Evolutionary conservation across 305 asterid genomes (phyloP), one percentile per base, ranked within the genome.

Genomic region (Fraxinus xanthoxyloides): DNA sequence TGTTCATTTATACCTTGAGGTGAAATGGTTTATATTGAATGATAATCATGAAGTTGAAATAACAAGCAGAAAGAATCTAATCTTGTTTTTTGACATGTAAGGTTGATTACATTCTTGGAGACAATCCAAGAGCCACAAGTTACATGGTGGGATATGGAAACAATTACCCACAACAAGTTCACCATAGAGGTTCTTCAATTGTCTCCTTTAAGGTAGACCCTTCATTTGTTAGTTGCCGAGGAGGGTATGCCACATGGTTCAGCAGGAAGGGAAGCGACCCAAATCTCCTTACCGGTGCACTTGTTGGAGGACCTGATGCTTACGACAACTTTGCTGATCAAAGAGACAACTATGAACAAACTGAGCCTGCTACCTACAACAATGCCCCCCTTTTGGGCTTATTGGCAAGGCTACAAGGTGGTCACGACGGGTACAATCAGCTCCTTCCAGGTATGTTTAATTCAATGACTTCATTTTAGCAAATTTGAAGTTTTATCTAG

Each of bases 81-180:
- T 75, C 30, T 31, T 43, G 28, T 15, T 43, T 70, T 34, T 77
- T 54, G 48, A 36, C 43, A 77, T 23, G 0, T 7, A 48, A 96
- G 99, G 98, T 94, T 80, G 99, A 96, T 72, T 96, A 96, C 91
- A 93, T 96, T 78, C 96, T 96, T 23, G 99, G 99, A 59, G 98
- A 96, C 87, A 96, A 96, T 82, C 99, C 99, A 43, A 91, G 99
- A 75, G 99, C 97, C 35, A 96, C 99, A 46, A 96, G 99, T 86
- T 96, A 94, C 92, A 92, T 96, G 98, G 98, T 94, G 40, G 99
- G 99, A 46, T 96, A 96, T 63, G 99, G 99, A n/a, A 94, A 79
- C 91, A 96, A 92, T 40, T 94, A 83, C 84, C 99, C 99, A 0
- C 84, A 77, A 84, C 95, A 96, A 88, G 98, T 96, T 80, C 99